These are phyloP conservation scores for Herpetospermum pedunculosum DNA, from an alignment of 306 rosid genomes.

Conservation along the genomic window DNA sequence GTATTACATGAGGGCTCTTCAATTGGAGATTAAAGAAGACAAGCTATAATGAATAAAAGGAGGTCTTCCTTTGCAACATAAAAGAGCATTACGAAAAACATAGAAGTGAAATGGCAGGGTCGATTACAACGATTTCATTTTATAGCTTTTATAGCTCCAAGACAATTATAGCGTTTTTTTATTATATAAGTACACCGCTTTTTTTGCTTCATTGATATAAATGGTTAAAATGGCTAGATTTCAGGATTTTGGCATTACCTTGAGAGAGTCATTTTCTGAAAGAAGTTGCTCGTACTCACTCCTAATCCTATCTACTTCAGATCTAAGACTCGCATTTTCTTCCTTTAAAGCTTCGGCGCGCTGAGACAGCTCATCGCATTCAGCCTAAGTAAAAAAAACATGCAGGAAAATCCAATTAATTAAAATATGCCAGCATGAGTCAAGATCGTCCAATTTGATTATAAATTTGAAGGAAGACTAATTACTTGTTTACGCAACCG, in stretches of 20 bases:
- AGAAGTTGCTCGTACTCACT: conserved; percentile 81
- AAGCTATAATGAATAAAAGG: no score
- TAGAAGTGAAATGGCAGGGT: not conserved
- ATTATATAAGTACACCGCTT: not conserved
- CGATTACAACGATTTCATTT: not conserved
- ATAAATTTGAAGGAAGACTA: not conserved
- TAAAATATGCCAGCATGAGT: conserved; percentile 7
- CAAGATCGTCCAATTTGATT: conserved; percentile 7
- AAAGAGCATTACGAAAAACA: no score
- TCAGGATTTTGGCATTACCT: conserved; percentile 34
- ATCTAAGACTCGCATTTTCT: conserved; percentile 69
- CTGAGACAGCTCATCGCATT: conserved; percentile 91
- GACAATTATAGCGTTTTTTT: not conserved
- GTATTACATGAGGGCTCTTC: no score
- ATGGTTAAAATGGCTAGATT: conserved; percentile 13
- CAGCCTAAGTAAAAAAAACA: conserved; percentile 51
- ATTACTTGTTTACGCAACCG: conserved; percentile 95
- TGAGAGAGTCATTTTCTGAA: conserved; percentile 73
- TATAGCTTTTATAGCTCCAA: not conserved
- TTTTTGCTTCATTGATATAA: not conserved
- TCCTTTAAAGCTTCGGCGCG: conserved; percentile 81
- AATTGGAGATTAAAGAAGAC: no score
- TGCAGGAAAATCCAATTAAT: not conserved
- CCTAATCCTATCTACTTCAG: conserved; percentile 72
- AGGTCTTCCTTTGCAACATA: no score